These are phyloP conservation scores for Malus fusca DNA, from an alignment of 306 rosid species.

Conservation along the genomic window DNA sequence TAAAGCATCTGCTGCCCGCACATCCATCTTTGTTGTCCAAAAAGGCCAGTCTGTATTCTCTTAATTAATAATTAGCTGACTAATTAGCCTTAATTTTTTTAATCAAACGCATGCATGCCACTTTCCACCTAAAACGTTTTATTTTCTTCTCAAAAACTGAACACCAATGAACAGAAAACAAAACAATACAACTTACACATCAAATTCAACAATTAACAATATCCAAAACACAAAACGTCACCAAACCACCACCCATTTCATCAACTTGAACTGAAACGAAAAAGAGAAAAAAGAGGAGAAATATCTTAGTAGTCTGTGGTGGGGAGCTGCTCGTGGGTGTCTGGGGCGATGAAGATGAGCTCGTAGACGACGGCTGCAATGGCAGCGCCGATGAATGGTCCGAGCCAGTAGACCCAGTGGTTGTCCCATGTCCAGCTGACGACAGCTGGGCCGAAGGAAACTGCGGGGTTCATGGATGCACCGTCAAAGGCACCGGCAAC, in stretches of 20 bases:
- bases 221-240: slow-evolving; percentile 24
- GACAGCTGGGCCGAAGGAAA: slow-evolving; percentile 79
- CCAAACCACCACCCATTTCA: slow-evolving; percentile 1
- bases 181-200: slow-evolving; percentile 16
- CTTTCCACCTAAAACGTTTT: not conserved
- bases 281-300: not conserved
- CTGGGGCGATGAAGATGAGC: slow-evolving; percentile 42
- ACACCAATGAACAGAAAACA: slow-evolving; percentile 13
- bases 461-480: slow-evolving; percentile 87
- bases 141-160: not conserved
- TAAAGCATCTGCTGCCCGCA: not conserved
- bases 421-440: slow-evolving; percentile 64
- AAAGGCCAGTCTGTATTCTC: not conserved
- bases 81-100: not conserved
- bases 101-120: not conserved
- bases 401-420: slow-evolving; percentile 83
- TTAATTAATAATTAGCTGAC: not conserved
- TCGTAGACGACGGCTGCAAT: slow-evolving; percentile 59
- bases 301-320: slow-evolving; percentile 34
- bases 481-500: slow-evolving; percentile 84
- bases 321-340: slow-evolving; percentile 53
- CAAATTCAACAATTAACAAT: slow-evolving; percentile 21
- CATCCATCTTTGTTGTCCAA: not conserved
- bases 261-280: not conserved
- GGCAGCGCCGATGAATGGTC: slow-evolving; percentile 55